phyloP scores from a whole-genome alignment of 108 stramenopile genomes.

The Pseudonitzschia multiseries region DNA sequence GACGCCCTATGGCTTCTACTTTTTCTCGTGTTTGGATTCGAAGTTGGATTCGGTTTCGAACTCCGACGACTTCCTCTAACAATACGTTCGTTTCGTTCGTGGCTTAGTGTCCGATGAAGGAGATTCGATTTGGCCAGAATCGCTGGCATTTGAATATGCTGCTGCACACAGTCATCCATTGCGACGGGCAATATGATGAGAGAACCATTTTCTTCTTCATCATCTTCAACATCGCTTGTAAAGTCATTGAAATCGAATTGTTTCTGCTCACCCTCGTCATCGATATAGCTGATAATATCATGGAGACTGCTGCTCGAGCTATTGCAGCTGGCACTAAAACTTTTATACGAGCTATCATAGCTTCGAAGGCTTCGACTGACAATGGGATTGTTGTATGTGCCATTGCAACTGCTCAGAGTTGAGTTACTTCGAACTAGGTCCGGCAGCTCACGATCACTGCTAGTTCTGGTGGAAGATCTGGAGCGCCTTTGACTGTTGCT shows the following conservation, averaged over 20 bases:
- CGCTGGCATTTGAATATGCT: background rate
- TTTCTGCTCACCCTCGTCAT: background rate
- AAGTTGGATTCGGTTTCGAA: background rate
- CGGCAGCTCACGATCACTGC: background rate
- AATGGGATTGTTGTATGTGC: background rate
- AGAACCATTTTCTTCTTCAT: background rate
- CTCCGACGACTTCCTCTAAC: background rate
- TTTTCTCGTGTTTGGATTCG: background rate
- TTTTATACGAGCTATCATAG: background rate
- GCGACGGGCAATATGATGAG: background rate
- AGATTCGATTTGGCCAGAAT: background rate
- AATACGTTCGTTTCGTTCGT: background rate
- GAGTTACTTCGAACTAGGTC: background rate
- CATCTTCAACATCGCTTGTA: constrained; percentile 1
- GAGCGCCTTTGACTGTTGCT: background rate
- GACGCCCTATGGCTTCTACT: background rate
- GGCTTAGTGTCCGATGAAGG: background rate
- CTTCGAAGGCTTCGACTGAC: background rate
- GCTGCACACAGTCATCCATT: background rate
- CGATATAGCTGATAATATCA: background rate
- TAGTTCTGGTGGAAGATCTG: background rate
- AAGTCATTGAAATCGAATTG: background rate
- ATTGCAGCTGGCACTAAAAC: background rate
- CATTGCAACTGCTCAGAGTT: background rate
- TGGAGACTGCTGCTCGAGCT: background rate